Conservation (phyloP, 768 basidiomycete species). For the Mycena latifolia region DNA sequence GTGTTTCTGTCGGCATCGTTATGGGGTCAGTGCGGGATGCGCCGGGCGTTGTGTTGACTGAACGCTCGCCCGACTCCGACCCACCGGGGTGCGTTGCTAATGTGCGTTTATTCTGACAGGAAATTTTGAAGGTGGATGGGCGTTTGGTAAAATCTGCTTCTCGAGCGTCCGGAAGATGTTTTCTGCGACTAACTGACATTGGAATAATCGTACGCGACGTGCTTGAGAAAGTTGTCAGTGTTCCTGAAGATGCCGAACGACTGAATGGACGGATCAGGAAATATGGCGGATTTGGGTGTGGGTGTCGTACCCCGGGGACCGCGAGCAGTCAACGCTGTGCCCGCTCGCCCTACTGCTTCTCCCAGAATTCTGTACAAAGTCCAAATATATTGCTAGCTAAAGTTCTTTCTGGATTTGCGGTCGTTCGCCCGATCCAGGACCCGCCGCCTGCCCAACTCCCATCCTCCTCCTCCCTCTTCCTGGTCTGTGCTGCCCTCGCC, state of each 20-base stretch:
- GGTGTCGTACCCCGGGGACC: conserved; percentile 14
- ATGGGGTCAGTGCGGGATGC: neutral
- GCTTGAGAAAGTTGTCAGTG: neutral
- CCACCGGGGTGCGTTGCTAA: neutral
- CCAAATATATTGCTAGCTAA: conserved; percentile 28
- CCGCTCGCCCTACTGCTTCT: conserved; percentile 2
- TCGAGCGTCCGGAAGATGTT: neutral
- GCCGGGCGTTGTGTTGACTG: neutral
- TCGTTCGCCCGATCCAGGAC: conserved; percentile 10
- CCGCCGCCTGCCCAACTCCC: neutral
- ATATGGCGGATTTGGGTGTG: neutral
- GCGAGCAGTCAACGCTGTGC: neutral
- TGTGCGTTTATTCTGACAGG: conserved; percentile 1
- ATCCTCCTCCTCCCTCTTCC: conserved; percentile 10
- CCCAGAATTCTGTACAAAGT: neutral
- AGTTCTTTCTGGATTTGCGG: conserved; percentile 26
- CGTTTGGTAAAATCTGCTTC: neutral
- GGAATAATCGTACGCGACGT: neutral
- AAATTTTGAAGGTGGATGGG: neutral
- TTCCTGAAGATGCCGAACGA: conserved; percentile 5
- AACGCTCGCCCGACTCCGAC: neutral
- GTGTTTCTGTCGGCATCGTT: conserved; percentile 1
- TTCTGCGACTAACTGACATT: neutral
- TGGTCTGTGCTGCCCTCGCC: conserved; percentile 27
- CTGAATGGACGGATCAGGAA: neutral